Evolutionary conservation across 2,329 filamentous ascomycete species (phyloP).

Genomic region (Myrmaecium sp.): DNA sequence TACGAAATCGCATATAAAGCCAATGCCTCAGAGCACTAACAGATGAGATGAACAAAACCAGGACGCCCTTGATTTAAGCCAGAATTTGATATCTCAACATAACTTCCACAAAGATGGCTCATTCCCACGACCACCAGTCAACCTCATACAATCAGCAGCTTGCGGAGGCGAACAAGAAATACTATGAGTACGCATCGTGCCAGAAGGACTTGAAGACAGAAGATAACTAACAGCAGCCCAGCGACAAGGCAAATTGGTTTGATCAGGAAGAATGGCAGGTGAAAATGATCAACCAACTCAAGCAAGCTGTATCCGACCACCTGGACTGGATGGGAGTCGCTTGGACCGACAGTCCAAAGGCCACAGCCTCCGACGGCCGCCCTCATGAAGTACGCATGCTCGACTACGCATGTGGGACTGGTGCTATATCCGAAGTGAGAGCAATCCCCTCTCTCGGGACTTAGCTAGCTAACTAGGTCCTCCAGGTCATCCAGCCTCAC

Average conservation of each 20-base stretch:
- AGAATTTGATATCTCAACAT: too few relatives aligned
- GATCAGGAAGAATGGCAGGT: constrained; percentile 35
- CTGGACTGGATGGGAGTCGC: constrained; percentile 46
- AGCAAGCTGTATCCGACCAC: constrained; percentile 34
- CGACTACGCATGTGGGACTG: constrained; percentile 64
- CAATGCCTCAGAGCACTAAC: too few relatives aligned
- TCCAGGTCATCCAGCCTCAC: constrained; percentile 42
- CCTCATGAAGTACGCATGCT: constrained; percentile 34
- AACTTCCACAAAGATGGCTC: too few relatives aligned
- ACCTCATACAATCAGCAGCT: constrained; percentile 4
- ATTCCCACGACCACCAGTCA: too few relatives aligned
- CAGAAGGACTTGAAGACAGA: too few relatives aligned
- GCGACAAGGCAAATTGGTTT: constrained; percentile 38
- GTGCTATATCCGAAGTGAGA: constrained; percentile 45
- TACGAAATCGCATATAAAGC: too few relatives aligned
- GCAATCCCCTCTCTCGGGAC: too few relatives aligned
- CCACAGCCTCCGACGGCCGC: constrained; percentile 14
- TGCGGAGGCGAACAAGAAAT: constrained; percentile 18
- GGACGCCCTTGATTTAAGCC: too few relatives aligned
- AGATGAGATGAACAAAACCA: too few relatives aligned
- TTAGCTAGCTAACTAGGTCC: constrained; percentile 1
- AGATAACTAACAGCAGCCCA: constrained; percentile 15
- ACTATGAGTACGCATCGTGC: constrained; percentile 14
- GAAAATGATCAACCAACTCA: constrained; percentile 36
- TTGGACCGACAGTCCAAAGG: constrained; percentile 27